Evolutionary conservation across 331 rosid genomes (phyloP), one percentile per base, ranked within the genome.

Genomic region (Phaseolus coccineus): DNA sequence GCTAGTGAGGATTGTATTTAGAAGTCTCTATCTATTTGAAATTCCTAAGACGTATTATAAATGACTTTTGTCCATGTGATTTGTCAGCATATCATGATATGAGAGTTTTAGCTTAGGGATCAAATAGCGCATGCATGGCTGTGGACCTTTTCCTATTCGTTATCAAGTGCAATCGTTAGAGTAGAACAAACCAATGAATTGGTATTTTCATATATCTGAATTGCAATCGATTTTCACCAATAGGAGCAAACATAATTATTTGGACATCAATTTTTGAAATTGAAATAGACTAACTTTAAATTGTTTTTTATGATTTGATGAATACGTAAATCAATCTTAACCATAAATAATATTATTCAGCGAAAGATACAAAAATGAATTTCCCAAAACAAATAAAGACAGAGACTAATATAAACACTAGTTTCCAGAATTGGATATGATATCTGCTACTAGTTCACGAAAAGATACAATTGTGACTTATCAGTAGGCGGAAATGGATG

Each of bases 41-140:
- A 31, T 31, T 31, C 5, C 35, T 4, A 31, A 3, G 35, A 31
- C 4, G 35, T 31, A 31, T 3, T 3, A 31, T 3, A 31, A 31
- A 3, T 31, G 35, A 31, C 0, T 5, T 31, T 31, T 31, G 2
- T 30, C 3, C 2, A 30, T 30, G 33, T 30, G 33, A 19, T 0
- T 19, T 19, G 22, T 19, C 22, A 19, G 22, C 22, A 19, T 19
- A 19, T 19, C 22, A 19, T 19, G 22, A 19, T 19, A 19, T 19
- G 22, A 19, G 22, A 19, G 22, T 19, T 19, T 19, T 19, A 19
- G 22, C 22, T 24, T 44, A 44, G 59, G 73, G 66, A 80, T 80
- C 73, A 35, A 59, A 51, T 19, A 52, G 68, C 62, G 74, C 71
- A 7, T 50, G 84, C 35, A 71, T 79, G 30, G 35, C 6, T 33